Evolutionary conservation across 179 eudicot genomes (phyloP), one percentile per base, ranked within the genome.

Genomic region (Silene vulgaris): DNA sequence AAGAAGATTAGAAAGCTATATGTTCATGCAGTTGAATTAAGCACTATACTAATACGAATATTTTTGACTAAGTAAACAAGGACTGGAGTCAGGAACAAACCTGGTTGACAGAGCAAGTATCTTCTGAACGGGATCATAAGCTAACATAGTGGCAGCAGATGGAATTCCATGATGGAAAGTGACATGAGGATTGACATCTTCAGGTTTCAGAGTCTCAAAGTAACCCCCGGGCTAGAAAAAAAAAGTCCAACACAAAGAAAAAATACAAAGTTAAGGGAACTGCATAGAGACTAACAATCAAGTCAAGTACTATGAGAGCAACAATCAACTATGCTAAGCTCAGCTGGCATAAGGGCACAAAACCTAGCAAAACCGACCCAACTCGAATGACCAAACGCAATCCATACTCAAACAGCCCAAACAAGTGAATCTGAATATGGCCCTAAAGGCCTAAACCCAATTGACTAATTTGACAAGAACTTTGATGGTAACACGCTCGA

Each of bases 111-210:
- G 77, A 37, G 98, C 99, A 72, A 96, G 86, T 77, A 93, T 93
- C 84, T 86, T 89, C 73, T 93, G 98, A 81, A 84, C 72, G 61
- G 96, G 85, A 65, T 65, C 69, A 65, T 65, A 65, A 30, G 73
- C 73, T 48, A 48, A 69, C 17, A 1, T 21, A 48, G 73, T 21
- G 13, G 73, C 73, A 7, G 60, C 90, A 76, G 88, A 81, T 62
- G 97, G 98, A 37, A 96, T 69, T 78, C 99, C 99, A 83, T 93
- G 86, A 72, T 93, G 98, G 82, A 90, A 96, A 85, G 85, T 84
- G 72, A 89, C 73, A 40, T 78, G 87, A 35, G 96, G 96, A 65
- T 86, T 71, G 21, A 93, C 78, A 73, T 88, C 90, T 77, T 91
- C 96, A 8, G 91, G 80, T 78, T 89, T 89, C 81, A 93, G 69